Evolutionary conservation across 441 rosid genomes (phyloP).

Genomic region (Lepidium campestre): DNA sequence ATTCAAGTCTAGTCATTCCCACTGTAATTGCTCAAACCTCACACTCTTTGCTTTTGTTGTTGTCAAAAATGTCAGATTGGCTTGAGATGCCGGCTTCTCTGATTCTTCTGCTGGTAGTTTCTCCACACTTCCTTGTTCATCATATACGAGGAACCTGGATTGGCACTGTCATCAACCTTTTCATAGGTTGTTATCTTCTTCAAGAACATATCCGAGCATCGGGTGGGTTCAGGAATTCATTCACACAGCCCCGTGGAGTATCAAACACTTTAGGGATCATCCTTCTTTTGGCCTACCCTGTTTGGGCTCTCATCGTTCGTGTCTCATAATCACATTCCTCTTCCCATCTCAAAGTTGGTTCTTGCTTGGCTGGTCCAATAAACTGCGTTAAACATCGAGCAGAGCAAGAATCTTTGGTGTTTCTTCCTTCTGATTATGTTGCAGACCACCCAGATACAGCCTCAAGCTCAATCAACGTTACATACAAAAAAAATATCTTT

Average conservation of each 20-base stretch:
- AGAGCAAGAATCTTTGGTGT: constrained; percentile 2
- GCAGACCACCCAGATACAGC: constrained; percentile 6
- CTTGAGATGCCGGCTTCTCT: constrained; percentile 77
- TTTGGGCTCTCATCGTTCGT: constrained; percentile 62
- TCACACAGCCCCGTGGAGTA: constrained; percentile 66
- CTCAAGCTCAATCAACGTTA: constrained; percentile 10
- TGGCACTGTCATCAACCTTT: constrained; percentile 52
- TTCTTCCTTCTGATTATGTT: constrained; percentile 1
- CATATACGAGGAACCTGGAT: constrained; percentile 50
- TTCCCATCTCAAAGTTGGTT: neutral
- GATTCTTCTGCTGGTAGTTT: constrained; percentile 67
- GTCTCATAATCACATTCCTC: constrained; percentile 20
- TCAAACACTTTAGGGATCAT: constrained; percentile 80
- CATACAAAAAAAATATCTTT: neutral
- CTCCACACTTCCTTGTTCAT: constrained; percentile 56
- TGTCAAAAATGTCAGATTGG: constrained; percentile 43
- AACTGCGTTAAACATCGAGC: neutral
- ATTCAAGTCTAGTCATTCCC: neutral
- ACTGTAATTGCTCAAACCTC: neutral
- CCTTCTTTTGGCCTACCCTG: constrained; percentile 68
- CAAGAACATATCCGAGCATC: constrained; percentile 88
- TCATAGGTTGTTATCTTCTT: constrained; percentile 72
- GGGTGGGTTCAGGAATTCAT: constrained; percentile 82
- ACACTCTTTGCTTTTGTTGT: neutral
- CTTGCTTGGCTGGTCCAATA: neutral